Base-by-base conservation (phyloP, 2,329 filamentous ascomycete genomes). In the Remersonia thermophila region DNA sequence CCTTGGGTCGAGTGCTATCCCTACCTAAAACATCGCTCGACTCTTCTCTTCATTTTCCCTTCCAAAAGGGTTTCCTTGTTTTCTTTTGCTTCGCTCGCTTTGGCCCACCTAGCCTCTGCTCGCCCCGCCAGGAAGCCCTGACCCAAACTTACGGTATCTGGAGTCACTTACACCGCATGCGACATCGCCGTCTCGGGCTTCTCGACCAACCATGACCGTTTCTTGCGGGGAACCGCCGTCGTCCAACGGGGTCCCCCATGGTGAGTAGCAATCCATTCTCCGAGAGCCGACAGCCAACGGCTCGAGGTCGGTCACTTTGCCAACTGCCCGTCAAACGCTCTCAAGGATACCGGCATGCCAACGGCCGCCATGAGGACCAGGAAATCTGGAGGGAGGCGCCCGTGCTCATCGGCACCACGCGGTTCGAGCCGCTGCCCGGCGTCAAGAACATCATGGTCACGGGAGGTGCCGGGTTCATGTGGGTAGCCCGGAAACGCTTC, bases 391-490 rank as follows among this genome's bases (percentile, higher is more conserved):
- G 75, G 50, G 68, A 78, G 33, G 80, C 82, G 2, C 81, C 82
- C 13, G 55, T 84, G 18, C 63, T 86, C 37, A 77, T 56, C 9
- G 82, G 82, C 26, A 76, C 67, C 46, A 83, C 80, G 41, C 75
- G 72, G 45, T 87, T 81, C 47, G 72, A 78, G 51, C 75, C 80
- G 30, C 63, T 78, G 4, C 62, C 68, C 16, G 75, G 80, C 56
- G 75, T 83, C 37, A 80, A 73, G 57, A 87, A 85, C 52, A 86
- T 89, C 49, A 78, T 89, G 69, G 71, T 91, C 44, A 89, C 83
- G 14, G 83, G 83, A 33, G 83, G 83, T 36, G 83, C 82, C 43
- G 83, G 83, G 48, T 91, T 91, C 65, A 87, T 89, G 81, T 85
- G 65, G 58, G 78, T 59, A 43, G 15, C 32, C 27, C 8, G 28